Evolutionary conservation across 192 early-diverging fungal genomes (phyloP).

Genomic region (Pilobolus umbonatus): DNA sequence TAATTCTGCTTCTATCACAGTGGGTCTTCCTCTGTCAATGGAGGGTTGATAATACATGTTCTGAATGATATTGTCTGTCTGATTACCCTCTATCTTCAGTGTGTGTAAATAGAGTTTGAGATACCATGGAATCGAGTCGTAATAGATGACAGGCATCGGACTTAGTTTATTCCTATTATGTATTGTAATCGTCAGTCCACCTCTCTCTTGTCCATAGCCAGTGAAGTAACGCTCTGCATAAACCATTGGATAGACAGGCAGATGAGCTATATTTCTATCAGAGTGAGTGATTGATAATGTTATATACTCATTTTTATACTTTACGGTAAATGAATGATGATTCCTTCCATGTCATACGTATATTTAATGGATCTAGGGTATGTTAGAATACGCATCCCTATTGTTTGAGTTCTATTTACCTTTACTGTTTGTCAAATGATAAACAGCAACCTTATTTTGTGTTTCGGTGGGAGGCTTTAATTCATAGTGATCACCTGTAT

Average conservation of each 20-base stretch:
- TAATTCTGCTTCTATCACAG: slow-evolving; percentile 69
- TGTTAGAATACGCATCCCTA: neutral
- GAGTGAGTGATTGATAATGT: neutral
- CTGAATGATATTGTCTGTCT: slow-evolving; percentile 42
- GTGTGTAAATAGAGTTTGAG: slow-evolving; percentile 89
- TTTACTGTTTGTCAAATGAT: slow-evolving; percentile 37
- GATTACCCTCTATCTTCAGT: slow-evolving; percentile 47
- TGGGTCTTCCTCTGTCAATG: slow-evolving; percentile 77
- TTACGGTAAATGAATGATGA: slow-evolving; percentile 44
- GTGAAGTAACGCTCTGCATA: slow-evolving; percentile 61
- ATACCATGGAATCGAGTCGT: slow-evolving; percentile 89
- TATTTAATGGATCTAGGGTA: slow-evolving; percentile 21
- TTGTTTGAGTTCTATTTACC: neutral
- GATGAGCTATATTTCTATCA: slow-evolving; percentile 20
- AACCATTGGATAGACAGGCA: slow-evolving; percentile 39
- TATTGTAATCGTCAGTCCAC: slow-evolving; percentile 72
- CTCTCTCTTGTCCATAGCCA: slow-evolving; percentile 81
- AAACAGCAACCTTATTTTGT: slow-evolving; percentile 35
- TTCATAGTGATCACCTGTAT: slow-evolving; percentile 21
- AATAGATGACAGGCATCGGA: slow-evolving; percentile 49
- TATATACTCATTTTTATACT: slow-evolving; percentile 2
- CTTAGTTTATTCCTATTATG: slow-evolving; percentile 55
- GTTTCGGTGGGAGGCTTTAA: slow-evolving; percentile 21
- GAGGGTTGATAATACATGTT: slow-evolving; percentile 69
- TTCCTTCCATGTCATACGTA: slow-evolving; percentile 51